Evolutionary conservation across 495 filamentous ascomycete genomes (phyloP).

Genomic region (Penicillium bialowiezense): DNA sequence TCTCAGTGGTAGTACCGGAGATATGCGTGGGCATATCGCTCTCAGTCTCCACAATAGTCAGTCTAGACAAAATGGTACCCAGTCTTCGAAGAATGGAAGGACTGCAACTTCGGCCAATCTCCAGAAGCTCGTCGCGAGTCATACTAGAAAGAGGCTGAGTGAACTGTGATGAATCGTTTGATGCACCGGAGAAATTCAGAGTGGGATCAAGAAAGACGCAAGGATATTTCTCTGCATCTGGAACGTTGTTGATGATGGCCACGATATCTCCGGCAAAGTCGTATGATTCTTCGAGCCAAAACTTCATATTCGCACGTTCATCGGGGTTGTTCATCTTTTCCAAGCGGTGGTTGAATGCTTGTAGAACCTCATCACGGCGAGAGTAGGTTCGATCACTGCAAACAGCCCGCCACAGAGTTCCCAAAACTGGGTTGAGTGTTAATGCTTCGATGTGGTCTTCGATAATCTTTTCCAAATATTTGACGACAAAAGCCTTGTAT

Average conservation of each 20-base stretch:
- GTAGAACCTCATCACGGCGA: slow-evolving; percentile 34
- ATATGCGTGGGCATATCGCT: slow-evolving; percentile 41
- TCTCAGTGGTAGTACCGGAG: slow-evolving; percentile 13
- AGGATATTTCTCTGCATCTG: slow-evolving; percentile 41
- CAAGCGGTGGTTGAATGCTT: slow-evolving; percentile 31
- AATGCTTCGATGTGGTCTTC: slow-evolving; percentile 35
- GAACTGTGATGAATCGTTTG: too few relatives aligned
- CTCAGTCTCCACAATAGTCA: slow-evolving; percentile 37
- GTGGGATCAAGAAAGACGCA: slow-evolving; percentile 51
- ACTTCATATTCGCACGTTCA: slow-evolving; percentile 35
- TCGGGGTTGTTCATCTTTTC: slow-evolving; percentile 22
- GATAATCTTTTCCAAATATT: slow-evolving; percentile 37
- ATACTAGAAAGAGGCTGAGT: slow-evolving; percentile 21
- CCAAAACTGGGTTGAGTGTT: slow-evolving; percentile 46
- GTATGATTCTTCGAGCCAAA: slow-evolving; percentile 47
- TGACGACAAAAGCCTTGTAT: slow-evolving; percentile 32
- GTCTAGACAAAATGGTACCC: slow-evolving; percentile 37
- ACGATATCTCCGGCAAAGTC: slow-evolving; percentile 39
- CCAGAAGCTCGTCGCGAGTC: slow-evolving; percentile 40
- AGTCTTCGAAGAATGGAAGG: slow-evolving; percentile 36
- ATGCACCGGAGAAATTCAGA: slow-evolving; percentile 21
- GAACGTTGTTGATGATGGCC: slow-evolving; percentile 39
- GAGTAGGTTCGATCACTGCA: slow-evolving; percentile 42
- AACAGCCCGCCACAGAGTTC: slow-evolving; percentile 42
- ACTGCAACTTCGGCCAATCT: slow-evolving; percentile 47